These are phyloP conservation scores for Drechslera avenae DNA, from an alignment of 2,329 filamentous ascomycete species.

Conservation along the genomic window DNA sequence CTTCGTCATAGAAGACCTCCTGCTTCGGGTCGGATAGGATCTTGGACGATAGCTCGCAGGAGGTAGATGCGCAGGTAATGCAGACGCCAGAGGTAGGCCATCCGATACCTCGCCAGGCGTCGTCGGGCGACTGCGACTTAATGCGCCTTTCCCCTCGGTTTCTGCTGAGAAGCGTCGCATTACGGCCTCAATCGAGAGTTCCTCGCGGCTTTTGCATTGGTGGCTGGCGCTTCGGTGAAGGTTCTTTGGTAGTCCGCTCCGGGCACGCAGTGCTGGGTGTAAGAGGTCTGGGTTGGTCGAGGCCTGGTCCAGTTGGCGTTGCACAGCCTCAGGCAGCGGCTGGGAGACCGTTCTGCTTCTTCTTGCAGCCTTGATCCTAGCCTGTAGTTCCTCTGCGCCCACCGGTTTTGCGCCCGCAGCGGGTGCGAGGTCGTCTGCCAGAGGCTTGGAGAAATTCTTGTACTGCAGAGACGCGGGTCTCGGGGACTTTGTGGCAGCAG, in stretches of 20 bases:
- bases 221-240: constrained; percentile 5
- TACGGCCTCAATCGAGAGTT: constrained; percentile 27
- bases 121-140: background rate
- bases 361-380: constrained; percentile 27
- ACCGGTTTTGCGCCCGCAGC: constrained; percentile 13
- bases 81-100: constrained; percentile 7
- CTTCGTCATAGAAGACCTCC: constrained; percentile 19
- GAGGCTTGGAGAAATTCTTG: constrained; percentile 21
- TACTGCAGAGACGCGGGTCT: constrained; percentile 29
- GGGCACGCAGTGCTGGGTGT: constrained; percentile 14
- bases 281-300: constrained; percentile 9
- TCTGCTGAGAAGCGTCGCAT: constrained; percentile 27
- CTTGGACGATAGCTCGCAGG: constrained; percentile 11
- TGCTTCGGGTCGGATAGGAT: constrained; percentile 7
- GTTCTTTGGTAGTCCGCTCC: constrained; percentile 8
- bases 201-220: constrained; percentile 8
- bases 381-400: constrained; percentile 25
- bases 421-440: background rate
- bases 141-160: background rate
- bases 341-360: constrained; percentile 14
- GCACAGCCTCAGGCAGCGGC: constrained; percentile 13
- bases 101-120: background rate
- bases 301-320: constrained; percentile 17
- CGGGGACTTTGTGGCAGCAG: constrained; percentile 13
- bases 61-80: constrained; percentile 2